Evolutionary conservation across 139 green algal genomes (phyloP), one percentile per base, ranked within the genome.

Genomic region (Chlorella sp.): DNA sequence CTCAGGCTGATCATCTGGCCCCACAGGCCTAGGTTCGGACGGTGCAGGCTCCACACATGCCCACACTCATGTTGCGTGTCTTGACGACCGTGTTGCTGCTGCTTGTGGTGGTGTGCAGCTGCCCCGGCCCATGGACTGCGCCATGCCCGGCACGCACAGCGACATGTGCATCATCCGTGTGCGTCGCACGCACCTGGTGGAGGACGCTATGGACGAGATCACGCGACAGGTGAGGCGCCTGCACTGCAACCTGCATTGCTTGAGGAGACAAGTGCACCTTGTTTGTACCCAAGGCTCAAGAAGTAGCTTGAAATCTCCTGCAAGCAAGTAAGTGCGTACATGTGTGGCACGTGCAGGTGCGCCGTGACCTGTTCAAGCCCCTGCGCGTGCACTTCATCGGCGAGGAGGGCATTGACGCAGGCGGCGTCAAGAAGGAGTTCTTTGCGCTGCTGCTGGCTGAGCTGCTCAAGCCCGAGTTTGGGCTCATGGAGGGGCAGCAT

Each of bases 371-470:
- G 73, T 92, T 93, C 85, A 97, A 97, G 80, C 93, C 93, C 31
- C 77, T 97, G 65, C 83, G 91, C 59, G 92, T 97, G 74, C 91
- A 97, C 81, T 97, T 97, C 79, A 97, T 97, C 59, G 91, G 91
- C 2, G 93, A 97, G 86, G 93, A 97, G 31, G 93, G 93, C 69
- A 95, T 97, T 34, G 93, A 97, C 66, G 91, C 89, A 29, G 92
- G 92, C 35, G 60, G 60, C 2, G 60, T 66, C 27, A 66, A 92
- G 79, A 97, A 96, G 85, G 93, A 97, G 85, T 97, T 97, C 71
- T 97, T 97, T 84, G 88, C 94, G 84, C 89, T 97, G 72, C 85
- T 97, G 50, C 75, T 97, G 49, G 84, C 87, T 2, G 83, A 95
- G 84, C 85, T 97, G 78, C 86, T 97, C n/a, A 88, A 69, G 55